Evolutionary conservation across 768 basidiomycete species (phyloP), one percentile per base, ranked within the genome.

Genomic region (Boletus vinaceobasis): DNA sequence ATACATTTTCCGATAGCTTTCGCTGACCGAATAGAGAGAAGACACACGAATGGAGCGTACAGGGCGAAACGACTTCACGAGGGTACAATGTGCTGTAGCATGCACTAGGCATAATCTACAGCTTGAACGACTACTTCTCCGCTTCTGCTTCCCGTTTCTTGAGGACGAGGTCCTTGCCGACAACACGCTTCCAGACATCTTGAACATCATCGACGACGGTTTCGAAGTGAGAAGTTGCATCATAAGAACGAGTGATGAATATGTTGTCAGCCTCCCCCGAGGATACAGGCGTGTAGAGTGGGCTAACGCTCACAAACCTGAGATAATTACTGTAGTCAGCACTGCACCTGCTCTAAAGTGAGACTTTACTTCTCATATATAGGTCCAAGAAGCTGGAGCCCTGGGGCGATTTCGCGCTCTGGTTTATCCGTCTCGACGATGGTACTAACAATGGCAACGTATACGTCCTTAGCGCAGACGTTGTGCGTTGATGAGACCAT

Each of bases 221-320:
- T 79, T 99, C 97, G 71, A 99, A 98, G 76, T 99, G 97, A 29
- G 92, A 94, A 11, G 97, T 98, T 8, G 97, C 96, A 69, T 99
- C 97, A 74, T 98, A 99, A 15, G 94, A 97, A 52, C 88, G 88
- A 51, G 97, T 99, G 75, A 99, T 86, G 79, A 90, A 99, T 70
- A 99, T 91, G 70, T 93, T 90, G 77, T 99, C 95, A 43, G 77
- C 74, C 57, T 81, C 68, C 53, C 97, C 97, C 39, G 82, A 73
- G 43, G 89, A 79, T 4, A 94, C 93, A 7, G 97, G 94, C 27
- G 87, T 88, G 77, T 94, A 98, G 44, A 97, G 71, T 21, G 94
- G 86, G 15, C 86, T 84, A 60, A 98, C 86, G 38, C 87, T 86
- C 55, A 98, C 83, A 73, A 98, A 99, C 71, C 95, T 98, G 60